phyloP scores from a whole-genome alignment of 768 basidiomycete species.

The Leccinum truebloodii region DNA sequence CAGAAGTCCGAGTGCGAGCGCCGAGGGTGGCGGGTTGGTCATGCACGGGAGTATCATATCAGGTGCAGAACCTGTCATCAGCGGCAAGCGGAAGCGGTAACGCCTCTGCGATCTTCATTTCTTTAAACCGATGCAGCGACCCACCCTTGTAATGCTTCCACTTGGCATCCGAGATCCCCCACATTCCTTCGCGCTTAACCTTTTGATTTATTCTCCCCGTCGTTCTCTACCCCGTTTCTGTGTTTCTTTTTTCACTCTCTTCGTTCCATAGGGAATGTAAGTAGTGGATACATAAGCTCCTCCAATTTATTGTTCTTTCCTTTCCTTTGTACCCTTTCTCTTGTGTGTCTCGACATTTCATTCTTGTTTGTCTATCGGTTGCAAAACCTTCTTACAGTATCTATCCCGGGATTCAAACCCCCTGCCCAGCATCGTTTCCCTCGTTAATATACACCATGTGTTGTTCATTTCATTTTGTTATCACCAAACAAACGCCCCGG shows the following conservation, averaged over 20 bases:
- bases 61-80: constrained; percentile 20
- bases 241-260: background rate
- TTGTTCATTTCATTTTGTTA: constrained; percentile 1
- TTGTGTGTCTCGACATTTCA: background rate
- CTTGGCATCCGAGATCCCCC: background rate
- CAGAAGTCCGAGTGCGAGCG: constrained; percentile 19
- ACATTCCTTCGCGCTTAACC: background rate
- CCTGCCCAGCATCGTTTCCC: background rate
- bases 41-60: background rate
- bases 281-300: background rate
- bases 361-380: constrained; percentile 3
- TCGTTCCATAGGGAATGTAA: constrained; percentile 16
- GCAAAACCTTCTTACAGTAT: constrained; percentile 10
- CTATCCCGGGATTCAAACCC: constrained; percentile 7
- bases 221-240: background rate
- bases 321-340: background rate
- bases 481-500: background rate
- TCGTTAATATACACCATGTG: background rate
- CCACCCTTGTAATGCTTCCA: background rate
- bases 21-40: constrained; percentile 12
- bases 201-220: background rate
- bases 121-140: background rate
- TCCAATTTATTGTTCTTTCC: background rate
- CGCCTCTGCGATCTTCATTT: background rate
- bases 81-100: constrained; percentile 29